Percentiles rank a stretch among this genome's conserved stretches.
phyloP scores from a whole-genome alignment of 2,329 filamentous ascomycete genomes.

The Aureobasidium sp. region DNA sequence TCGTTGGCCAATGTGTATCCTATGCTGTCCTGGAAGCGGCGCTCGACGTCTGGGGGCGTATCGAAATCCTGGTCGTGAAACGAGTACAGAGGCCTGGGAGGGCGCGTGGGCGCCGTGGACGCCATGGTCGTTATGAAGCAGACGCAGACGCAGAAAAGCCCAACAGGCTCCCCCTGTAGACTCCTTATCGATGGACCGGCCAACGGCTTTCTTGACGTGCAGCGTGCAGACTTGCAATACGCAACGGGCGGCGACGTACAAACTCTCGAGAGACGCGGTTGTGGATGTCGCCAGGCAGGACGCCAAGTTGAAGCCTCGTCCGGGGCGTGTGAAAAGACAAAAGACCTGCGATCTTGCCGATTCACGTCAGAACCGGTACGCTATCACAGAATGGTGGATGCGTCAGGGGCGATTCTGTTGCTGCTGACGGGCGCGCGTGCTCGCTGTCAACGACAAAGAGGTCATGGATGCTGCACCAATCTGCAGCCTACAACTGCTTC shows the following conservation, averaged over 20 bases:
- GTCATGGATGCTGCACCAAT: neutral
- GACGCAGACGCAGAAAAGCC: neutral
- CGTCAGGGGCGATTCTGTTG: neutral
- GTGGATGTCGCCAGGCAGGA: neutral
- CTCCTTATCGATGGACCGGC: constrained; percentile 9
- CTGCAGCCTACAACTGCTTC: neutral
- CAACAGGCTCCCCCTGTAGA: neutral
- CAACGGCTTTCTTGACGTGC: neutral
- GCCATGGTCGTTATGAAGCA: neutral
- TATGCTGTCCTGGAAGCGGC: constrained; percentile 3
- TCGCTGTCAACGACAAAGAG: neutral
- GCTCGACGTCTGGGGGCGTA: neutral
- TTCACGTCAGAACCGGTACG: constrained; percentile 9
- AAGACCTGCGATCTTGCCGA: neutral
- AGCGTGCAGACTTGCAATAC: neutral
- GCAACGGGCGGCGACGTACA: neutral
- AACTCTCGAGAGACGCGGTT: neutral
- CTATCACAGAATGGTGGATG: neutral
- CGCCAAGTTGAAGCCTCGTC: constrained; percentile 3
- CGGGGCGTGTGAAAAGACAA: neutral
- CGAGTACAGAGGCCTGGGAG: neutral
- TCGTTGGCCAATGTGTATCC: constrained; percentile 11
- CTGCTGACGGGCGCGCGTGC: neutral
- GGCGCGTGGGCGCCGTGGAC: neutral
- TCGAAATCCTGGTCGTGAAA: neutral